Base-by-base conservation (phyloP, 2,329 filamentous ascomycete genomes). In the Neoscytalidium dimidiatum region DNA sequence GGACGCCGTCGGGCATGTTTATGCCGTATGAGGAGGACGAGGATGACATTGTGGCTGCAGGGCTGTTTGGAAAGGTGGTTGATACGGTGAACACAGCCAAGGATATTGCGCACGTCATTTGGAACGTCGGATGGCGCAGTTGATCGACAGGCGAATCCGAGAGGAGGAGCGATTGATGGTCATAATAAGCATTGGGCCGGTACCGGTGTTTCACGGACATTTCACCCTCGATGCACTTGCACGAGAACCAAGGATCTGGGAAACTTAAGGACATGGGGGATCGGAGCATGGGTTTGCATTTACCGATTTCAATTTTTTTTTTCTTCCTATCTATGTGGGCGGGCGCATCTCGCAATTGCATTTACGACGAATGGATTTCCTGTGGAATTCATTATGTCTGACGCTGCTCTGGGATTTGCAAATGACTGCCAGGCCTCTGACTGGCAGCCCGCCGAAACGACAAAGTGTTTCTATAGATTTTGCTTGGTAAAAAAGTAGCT, bases 1-100 rank as follows among this genome's bases (percentile, higher is more conserved):
- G 93, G 69, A 96, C 92, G 21, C 83, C 88, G 58, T 95, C 92
- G 43, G 93, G 92, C 70, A 96, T 96, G 92, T 90, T 96, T 71
- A 94, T 96, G 90, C 92, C 92, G 7, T 90, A 89, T 70, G 91
- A 93, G 70, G 90, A 93, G 70, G 88, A 88, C 66, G 91, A 92
- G 68, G 81, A 85, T 61, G 83, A 86, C 77, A 74, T 83, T 46
- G 77, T 81, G 3, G 78, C 80, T 7, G 78, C 83, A 60, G 90
- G 90, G 52, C 83, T 96, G 64, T 86, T 96, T 73, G 90, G 91
- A 67, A 88, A 89, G 71, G 88, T 96, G 57, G 88, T 94, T 74
- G 91, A 96, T 79, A 94, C 91, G 5, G 84, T 88, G 66, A 88
- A 89, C 71, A 89, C 86, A 1, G 86, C 86, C 41, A 81, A 82